Base-by-base conservation (phyloP, 192 early-diverging fungal species). In the Coemansia sp. region DNA sequence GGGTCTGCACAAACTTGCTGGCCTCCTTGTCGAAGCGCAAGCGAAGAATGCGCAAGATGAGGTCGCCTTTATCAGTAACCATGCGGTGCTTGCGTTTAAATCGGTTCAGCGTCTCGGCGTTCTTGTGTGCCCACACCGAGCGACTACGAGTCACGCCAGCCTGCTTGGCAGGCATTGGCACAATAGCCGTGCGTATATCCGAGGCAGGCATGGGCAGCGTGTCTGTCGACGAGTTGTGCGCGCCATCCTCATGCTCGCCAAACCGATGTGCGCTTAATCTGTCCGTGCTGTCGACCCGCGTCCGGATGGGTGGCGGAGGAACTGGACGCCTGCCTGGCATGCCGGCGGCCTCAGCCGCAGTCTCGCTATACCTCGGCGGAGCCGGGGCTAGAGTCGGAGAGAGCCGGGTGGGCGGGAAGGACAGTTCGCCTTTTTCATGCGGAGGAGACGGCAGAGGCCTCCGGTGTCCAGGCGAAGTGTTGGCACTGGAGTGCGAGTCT, bases 121-220 rank as follows among this genome's bases (percentile, higher is more conserved):
- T 79, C 45, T 79, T 79, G 71, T 85, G 81, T 27, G 74, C 75
- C 81, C 81, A 85, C 44, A 85, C 80, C 4, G 82, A 84, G 16
- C 74, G 77, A 54, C 62, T 84, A 45, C 82, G 82, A 17, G 59
- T 60, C n/a, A 84, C 63, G 6, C 66, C 44, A n/a, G 66, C 42
- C 3, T 40, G 61, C 6, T 31, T 67, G 6, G 59, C 41, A 13
- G 66, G 62, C 37, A 60, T 50, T 44, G 68, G 77, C 61, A 67
- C 57, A 39, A 79, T 74, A 8, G 69, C 74, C 16, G 77, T 64
- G 31, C 74, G 71, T 29, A 79, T 62, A 41, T 79, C 74, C 50
- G 70, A 61, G 13, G 70, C 24, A 2, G 63, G 29, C 33, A 72
- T 59, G 19, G 66, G 56, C 37, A 79, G 35, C 3, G 73, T 70